These are phyloP conservation scores for Collybia nuda DNA, from an alignment of 768 basidiomycete species.

Conservation along the genomic window DNA sequence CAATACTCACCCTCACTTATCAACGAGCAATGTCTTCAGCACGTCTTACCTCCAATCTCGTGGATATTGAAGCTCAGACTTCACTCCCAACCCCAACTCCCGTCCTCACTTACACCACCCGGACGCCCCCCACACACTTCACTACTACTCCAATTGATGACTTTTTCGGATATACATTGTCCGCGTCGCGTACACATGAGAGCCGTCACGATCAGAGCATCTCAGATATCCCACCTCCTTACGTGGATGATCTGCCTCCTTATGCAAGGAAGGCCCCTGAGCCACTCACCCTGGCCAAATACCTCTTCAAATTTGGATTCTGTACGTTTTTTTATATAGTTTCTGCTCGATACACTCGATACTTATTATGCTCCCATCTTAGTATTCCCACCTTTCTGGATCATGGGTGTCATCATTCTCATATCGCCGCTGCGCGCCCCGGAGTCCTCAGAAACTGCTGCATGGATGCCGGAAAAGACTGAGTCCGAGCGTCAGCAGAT, in stretches of 20 bases:
- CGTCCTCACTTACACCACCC: conserved; percentile 18
- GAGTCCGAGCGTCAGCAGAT: conserved; percentile 47
- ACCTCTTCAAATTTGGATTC: conserved; percentile 65
- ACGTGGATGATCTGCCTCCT: conserved; percentile 40
- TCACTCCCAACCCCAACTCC: conserved; percentile 11
- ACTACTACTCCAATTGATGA: conserved; percentile 24
- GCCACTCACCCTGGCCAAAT: conserved; percentile 55
- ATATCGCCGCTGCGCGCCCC: conserved; percentile 50
- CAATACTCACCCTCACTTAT: not conserved
- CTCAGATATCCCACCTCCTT: conserved; percentile 39
- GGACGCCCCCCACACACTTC: conserved; percentile 14
- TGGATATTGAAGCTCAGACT: conserved; percentile 14
- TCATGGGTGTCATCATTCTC: conserved; percentile 56
- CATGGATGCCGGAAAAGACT: conserved; percentile 60
- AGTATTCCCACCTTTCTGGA: conserved; percentile 69
- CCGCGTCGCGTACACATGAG: conserved; percentile 31
- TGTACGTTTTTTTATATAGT: conserved; percentile 38
- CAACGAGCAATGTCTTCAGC: conserved; percentile 11
- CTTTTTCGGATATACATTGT: conserved; percentile 36
- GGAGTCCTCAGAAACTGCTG: conserved; percentile 22
- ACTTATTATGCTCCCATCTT: conserved; percentile 4
- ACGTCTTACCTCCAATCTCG: conserved; percentile 3
- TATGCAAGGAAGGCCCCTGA: conserved; percentile 40
- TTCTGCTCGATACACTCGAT: not conserved
- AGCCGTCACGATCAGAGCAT: conserved; percentile 40